Conservation (phyloP, 768 basidiomycete genomes). For the Zangia roseola region DNA sequence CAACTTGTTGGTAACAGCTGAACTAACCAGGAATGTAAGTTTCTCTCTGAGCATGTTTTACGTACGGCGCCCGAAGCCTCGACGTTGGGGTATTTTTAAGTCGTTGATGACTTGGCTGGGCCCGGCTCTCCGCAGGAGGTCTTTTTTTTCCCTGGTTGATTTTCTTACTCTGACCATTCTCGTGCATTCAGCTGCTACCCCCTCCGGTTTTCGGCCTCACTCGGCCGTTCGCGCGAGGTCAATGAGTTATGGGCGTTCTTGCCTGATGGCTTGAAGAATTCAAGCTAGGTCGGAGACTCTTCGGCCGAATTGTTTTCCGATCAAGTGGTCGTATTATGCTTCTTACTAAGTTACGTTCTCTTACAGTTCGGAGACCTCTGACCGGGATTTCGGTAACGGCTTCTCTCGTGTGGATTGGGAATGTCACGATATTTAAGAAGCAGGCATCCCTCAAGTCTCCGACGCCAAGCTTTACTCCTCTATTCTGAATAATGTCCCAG, state of each 20-base stretch:
- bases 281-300: neutral
- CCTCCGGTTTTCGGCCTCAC: neutral
- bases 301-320: constrained; percentile 6
- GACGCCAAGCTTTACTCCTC: neutral
- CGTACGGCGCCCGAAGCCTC: neutral
- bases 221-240: neutral
- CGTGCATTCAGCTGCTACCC: neutral
- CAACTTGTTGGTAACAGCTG: neutral
- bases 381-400: neutral
- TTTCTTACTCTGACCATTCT: neutral
- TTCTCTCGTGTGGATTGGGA: neutral
- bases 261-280: neutral
- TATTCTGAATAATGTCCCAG: constrained; percentile 7
- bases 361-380: neutral
- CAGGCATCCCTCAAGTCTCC: neutral
- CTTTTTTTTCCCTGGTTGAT: neutral
- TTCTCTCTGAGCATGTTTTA: neutral
- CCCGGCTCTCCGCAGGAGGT: neutral
- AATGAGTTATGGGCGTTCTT: neutral
- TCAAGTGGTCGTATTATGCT: neutral
- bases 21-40: neutral
- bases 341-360: neutral
- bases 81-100: neutral
- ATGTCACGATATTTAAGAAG: constrained; percentile 3
- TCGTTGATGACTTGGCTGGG: neutral